Evolutionary conservation across 768 basidiomycete species (phyloP).

Genomic region (Hirschioporus abietinus): DNA sequence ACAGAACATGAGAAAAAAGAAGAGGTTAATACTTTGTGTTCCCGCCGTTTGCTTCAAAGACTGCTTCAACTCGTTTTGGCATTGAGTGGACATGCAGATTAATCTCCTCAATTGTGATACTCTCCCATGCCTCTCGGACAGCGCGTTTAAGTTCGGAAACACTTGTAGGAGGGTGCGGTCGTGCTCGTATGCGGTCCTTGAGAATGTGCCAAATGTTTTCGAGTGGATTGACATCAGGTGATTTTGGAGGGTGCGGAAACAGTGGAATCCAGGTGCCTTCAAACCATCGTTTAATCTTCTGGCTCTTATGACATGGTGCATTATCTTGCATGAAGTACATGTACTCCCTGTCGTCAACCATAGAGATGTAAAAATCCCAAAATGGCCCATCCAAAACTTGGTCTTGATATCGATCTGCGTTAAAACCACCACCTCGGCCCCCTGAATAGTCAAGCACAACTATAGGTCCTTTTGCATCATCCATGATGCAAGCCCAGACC

Average conservation of each 20-base stretch:
- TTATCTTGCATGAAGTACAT: conserved; percentile 13
- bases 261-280: no score
- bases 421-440: conserved; percentile 13
- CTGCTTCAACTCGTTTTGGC: conserved; percentile 6
- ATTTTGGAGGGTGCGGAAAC: conserved; percentile 9
- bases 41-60: conserved; percentile 8
- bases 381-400: conserved; percentile 12
- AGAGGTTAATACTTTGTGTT: conserved; percentile 9
- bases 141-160: neutral
- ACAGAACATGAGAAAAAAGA: no score
- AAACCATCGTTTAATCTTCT: conserved; percentile 9
- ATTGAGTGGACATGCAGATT: conserved; percentile 3
- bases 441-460: conserved; percentile 15
- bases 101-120: conserved; percentile 7
- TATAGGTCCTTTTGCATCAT: conserved; percentile 11
- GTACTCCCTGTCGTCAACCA: neutral
- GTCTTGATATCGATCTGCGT: no score
- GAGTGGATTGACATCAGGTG: conserved; percentile 9
- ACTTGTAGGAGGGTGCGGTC: neutral
- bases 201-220: conserved; percentile 8
- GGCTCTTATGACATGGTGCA: conserved; percentile 8
- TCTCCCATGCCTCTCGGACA: no score
- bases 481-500: conserved; percentile 15
- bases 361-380: neutral
- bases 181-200: conserved; percentile 4